Evolutionary conservation across 345 rosid species (phyloP), one percentile per base, ranked within the genome.

Genomic region (Syzygium aromaticum): DNA sequence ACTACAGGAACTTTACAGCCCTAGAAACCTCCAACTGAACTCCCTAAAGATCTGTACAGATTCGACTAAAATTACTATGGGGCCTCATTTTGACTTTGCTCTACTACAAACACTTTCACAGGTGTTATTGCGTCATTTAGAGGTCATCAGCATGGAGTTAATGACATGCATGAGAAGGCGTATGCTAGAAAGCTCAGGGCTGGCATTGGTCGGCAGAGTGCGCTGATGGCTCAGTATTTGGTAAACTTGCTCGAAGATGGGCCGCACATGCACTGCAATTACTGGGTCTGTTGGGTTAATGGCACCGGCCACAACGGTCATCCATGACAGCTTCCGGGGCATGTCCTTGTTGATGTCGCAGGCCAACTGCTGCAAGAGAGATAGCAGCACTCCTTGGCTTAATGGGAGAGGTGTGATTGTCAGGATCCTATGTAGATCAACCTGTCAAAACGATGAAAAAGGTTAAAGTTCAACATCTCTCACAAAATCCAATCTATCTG

Each of bases 361-460:
- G 22, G 98, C 94, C 89, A 98, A 89, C 84, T 96, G 99, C 89
- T 96, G 99, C 85, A 98, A 92, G 43, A 98, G 95, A 16, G 97
- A 92, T 14, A 96, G 95, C 11, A 98, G 90, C 27, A 96, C 98
- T 54, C 99, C 96, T 92, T 95, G 99, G 94, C 97, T 95, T 88
- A 98, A 86, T 2, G 98, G 98, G 33, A 91, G 90, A 16, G 98
- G 98, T 61, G 85, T 88, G 89, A 90, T 89, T 5, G 93, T 87
- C 84, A 98, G 77, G 15, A 98, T 90, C 56, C 93, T 90, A 11
- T 77, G 94, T 64, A 94, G 88, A 92, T 95, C 98, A 86, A 95
- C 98, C 99, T 98, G 92, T 22, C 51, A 78, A 30, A 82, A 49
- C 38, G 25, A 52, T 1, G 21, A 61, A 15, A 85, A 30, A 52